These are phyloP conservation scores for Deinandra increscens DNA, from an alignment of 129 eudicot species.

Conservation along the genomic window DNA sequence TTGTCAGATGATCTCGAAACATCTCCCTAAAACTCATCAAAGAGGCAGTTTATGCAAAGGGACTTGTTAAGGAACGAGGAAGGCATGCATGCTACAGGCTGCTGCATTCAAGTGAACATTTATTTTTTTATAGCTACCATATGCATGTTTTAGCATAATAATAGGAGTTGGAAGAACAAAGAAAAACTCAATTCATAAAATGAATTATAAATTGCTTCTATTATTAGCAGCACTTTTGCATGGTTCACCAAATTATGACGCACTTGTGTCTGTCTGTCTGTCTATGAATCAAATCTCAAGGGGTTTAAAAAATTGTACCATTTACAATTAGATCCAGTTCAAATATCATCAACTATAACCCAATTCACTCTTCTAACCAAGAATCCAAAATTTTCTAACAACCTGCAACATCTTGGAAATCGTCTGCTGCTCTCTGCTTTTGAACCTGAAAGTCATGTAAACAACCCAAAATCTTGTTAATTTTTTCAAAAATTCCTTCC, in stretches of 20 bases:
- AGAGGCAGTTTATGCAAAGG: conserved; percentile 40
- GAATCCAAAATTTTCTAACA: conserved; percentile 33
- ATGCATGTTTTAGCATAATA: background rate
- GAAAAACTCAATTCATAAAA: background rate
- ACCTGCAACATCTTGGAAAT: conserved; percentile 29
- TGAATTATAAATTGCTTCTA: conserved; percentile 21
- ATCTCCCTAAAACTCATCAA: conserved; percentile 53
- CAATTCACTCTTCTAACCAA: conserved; percentile 33
- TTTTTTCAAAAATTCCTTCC: background rate
- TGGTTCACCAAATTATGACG: conserved; percentile 29
- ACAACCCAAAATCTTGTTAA: background rate
- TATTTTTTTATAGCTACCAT: background rate
- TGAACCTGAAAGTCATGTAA: conserved; percentile 42
- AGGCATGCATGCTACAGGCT: background rate
- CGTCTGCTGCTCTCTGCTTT: conserved; percentile 26
- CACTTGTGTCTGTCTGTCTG: conserved; percentile 19
- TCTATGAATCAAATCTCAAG: conserved; percentile 32
- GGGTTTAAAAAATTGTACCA: conserved; percentile 31
- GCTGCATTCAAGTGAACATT: conserved; percentile 14
- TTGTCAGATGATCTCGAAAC: conserved; percentile 51
- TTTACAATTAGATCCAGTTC: conserved; percentile 35
- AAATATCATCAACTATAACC: conserved; percentile 26
- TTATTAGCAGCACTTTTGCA: conserved; percentile 31
- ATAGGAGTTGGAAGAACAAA: background rate
- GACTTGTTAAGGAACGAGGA: conserved; percentile 39